Conservation (phyloP, 768 basidiomycete species). For the Mycena metata region DNA sequence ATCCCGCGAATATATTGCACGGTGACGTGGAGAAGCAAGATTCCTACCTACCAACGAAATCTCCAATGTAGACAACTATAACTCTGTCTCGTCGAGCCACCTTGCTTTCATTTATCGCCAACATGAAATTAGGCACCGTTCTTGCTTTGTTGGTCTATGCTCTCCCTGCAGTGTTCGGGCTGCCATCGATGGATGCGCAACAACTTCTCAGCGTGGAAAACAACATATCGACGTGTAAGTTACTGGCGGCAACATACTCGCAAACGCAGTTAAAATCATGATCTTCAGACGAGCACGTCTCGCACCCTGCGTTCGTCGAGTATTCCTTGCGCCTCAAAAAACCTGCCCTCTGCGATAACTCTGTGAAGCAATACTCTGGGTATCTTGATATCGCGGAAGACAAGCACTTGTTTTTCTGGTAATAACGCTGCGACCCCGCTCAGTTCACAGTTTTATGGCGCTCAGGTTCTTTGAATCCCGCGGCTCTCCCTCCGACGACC, state of each 20-base stretch:
- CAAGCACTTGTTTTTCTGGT: slow-evolving; percentile 93
- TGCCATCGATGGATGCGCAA: slow-evolving; percentile 8
- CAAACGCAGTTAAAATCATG: neutral
- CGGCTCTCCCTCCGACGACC: slow-evolving; percentile 78
- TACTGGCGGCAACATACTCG: fast-evolving
- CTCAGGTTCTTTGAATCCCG: slow-evolving; percentile 91
- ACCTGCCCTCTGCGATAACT: slow-evolving; percentile 81
- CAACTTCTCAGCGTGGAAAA: slow-evolving; percentile 12
- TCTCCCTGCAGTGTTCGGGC: neutral
- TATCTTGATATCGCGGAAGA: slow-evolving; percentile 85
- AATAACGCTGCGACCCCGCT: slow-evolving; percentile 46
- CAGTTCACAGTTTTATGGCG: neutral
- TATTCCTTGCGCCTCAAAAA: slow-evolving; percentile 73
- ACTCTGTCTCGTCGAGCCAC: no score
- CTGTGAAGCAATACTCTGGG: slow-evolving; percentile 84
- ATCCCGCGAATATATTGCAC: no score
- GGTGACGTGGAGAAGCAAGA: no score
- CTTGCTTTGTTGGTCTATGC: slow-evolving; percentile 1
- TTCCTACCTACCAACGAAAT: no score
- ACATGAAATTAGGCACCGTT: neutral
- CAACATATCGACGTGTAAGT: neutral
- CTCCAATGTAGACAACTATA: no score
- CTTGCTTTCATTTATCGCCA: neutral
- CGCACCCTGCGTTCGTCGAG: slow-evolving; percentile 61
- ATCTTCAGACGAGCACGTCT: slow-evolving; percentile 71